Conservation (phyloP, 2,329 filamentous ascomycete genomes). For the Metarhizium album region DNA sequence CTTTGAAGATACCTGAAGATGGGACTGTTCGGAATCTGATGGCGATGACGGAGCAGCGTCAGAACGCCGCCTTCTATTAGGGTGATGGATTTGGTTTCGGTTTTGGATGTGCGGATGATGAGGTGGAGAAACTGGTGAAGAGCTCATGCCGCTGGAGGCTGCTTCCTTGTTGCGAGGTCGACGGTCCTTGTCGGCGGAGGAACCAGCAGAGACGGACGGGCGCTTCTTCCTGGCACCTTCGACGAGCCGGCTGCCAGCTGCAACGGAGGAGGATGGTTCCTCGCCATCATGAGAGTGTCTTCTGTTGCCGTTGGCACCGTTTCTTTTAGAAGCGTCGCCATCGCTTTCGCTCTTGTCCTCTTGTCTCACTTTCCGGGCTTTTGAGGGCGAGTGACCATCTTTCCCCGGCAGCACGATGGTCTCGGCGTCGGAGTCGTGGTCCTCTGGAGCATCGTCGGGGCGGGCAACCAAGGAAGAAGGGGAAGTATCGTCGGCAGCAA, state of each 20-base stretch:
- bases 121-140: conserved; percentile 45
- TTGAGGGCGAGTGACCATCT: conserved; percentile 52
- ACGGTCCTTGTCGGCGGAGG: conserved; percentile 27
- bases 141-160: conserved; percentile 44
- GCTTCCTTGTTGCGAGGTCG: conserved; percentile 35
- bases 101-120: conserved; percentile 14
- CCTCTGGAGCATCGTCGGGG: conserved; percentile 31
- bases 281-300: conserved; percentile 22
- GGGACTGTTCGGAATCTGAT: conserved; percentile 45
- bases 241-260: conserved; percentile 22
- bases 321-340: conserved; percentile 26
- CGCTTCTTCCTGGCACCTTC: conserved; percentile 40
- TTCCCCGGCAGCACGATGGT: conserved; percentile 59
- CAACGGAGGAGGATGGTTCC: conserved; percentile 21
- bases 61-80: conserved; percentile 18
- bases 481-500: neutral
- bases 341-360: conserved; percentile 52
- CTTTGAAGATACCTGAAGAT: conserved; percentile 32
- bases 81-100: conserved; percentile 20
- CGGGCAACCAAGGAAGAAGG: conserved; percentile 6
- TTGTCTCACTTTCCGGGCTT: conserved; percentile 53
- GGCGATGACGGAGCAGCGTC: conserved; percentile 29
- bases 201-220: conserved; percentile 17
- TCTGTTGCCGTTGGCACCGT: conserved; percentile 18
- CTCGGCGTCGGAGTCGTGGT: conserved; percentile 60